phyloP scores from a whole-genome alignment of 2,329 filamentous ascomycete species.

The Colletotrichum sansevieriae region DNA sequence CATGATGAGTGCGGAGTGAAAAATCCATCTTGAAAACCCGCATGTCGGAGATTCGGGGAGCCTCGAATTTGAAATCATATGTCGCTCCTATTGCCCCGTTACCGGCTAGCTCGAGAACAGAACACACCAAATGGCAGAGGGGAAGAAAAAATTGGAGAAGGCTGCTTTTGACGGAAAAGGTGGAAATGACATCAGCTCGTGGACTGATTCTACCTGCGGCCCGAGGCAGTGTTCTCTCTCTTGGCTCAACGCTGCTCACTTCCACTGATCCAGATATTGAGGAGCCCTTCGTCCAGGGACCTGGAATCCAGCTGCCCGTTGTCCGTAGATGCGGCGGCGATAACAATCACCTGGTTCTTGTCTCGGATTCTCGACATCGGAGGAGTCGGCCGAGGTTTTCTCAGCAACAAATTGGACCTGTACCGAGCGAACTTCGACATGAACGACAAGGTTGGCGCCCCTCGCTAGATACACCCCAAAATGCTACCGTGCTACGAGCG shows the following conservation, averaged over 20 bases:
- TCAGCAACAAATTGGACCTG: conserved; percentile 1
- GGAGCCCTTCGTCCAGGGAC: conserved; percentile 14
- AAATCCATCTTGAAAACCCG: too few species aligned
- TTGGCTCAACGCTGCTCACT: neutral
- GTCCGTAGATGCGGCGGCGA: conserved; percentile 8
- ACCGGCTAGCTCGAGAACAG: too few species aligned
- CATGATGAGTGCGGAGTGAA: too few species aligned
- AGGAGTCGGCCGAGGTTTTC: conserved; percentile 4
- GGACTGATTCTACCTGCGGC: conserved; percentile 30
- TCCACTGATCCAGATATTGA: conserved; percentile 13
- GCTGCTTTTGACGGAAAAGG: conserved; percentile 27
- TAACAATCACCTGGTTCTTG: conserved; percentile 18
- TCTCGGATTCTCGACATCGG: conserved; percentile 13
- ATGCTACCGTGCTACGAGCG: conserved; percentile 1
- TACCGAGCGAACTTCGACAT: neutral
- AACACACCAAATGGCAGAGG: neutral
- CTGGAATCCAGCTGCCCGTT: conserved; percentile 2
- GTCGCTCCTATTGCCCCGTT: too few species aligned
- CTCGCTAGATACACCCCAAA: conserved; percentile 22
- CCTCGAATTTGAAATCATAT: conserved; percentile 17
- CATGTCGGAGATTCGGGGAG: too few species aligned
- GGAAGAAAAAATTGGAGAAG: conserved; percentile 16
- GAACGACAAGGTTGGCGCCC: neutral
- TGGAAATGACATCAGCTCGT: conserved; percentile 40
- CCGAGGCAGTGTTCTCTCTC: conserved; percentile 20